Evolutionary conservation across 495 filamentous ascomycete genomes (phyloP), one percentile per base, ranked within the genome.

Genomic region (Sporormia fimetaria): DNA sequence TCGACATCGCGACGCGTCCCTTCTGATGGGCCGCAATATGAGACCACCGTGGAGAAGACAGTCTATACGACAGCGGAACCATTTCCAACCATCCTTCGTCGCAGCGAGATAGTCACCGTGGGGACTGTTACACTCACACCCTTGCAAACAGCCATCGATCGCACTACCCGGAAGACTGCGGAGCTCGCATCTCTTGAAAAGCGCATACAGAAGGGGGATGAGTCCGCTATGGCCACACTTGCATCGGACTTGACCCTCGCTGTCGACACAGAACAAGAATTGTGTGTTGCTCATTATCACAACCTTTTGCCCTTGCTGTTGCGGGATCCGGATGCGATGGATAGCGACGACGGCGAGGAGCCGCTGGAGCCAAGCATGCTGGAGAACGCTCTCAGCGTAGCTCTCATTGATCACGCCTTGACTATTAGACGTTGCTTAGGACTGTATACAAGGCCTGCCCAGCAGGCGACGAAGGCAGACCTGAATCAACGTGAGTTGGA

Each of bases 31-130:
- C 72, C 79, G 18, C 63, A 73, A 17, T 73, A 76, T 41, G 69
- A 76, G 35, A 80, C 87, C 56, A 84, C 70, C 55, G 79, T 84
- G 0, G 86, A 96, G 62, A 95, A 94, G 65, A 74, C 76, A 0
- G 64, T 96, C 1, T 94, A 85, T 59, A 82, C 74, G 3, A 87
- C 85, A 6, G 77, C 78, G 0, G 87, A 94, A 48, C 52, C 80
- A 0, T 96, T 98, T 63, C 92, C 90, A 5, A 94, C 86, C 6
- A 90, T 98, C 27, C 67, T 94, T 17, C 74, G 86, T 24, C 72
- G 87, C 30, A 92, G 83, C 54, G 90, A 96, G 62, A 78, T 98
- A 40, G 59, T 92, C 8, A 58, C 69, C 3, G 67, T 72, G n/a
- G 64, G 74, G n/a, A 74, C 76, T 20, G 57, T 83, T 15, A 68